Percentiles rank a stretch among this genome's conserved stretches.
phyloP scores from a whole-genome alignment of 331 rosid genomes.

The Ulmus americana region DNA sequence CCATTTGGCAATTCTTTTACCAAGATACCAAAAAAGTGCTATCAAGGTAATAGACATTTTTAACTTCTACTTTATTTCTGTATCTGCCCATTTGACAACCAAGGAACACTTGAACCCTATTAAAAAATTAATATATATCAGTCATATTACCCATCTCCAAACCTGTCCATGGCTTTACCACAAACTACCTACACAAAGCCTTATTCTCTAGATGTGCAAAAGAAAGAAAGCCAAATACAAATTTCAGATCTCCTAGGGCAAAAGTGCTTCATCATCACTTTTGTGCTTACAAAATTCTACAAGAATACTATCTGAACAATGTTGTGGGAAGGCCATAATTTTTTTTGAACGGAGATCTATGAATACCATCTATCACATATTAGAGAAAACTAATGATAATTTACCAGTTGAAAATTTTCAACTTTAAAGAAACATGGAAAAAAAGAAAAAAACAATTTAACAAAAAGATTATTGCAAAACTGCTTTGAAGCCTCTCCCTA shows the following conservation, averaged over 20 bases:
- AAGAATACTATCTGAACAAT: background rate
- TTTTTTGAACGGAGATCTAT: background rate
- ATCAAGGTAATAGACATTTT: too few species aligned
- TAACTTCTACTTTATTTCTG: too few species aligned
- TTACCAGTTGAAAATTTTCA: background rate
- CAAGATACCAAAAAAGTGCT: too few species aligned
- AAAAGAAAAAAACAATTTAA: background rate
- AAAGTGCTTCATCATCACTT: background rate
- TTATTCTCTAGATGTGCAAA: conserved; percentile 2
- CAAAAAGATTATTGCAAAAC: too few species aligned
- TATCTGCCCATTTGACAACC: conserved; percentile 99
- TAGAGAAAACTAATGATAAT: too few species aligned
- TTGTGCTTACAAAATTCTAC: background rate
- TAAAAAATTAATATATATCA: conserved; percentile 16
- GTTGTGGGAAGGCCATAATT: background rate
- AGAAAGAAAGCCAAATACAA: background rate
- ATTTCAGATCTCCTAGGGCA: background rate
- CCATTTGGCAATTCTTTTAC: too few species aligned
- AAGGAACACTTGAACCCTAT: conserved; percentile 92
- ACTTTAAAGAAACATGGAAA: background rate
- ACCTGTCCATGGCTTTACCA: background rate
- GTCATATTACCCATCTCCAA: conserved; percentile 24
- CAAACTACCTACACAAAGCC: background rate
- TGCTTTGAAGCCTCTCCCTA: too few species aligned
- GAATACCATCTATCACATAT: background rate